A percentile compares a stretch with the other conserved stretches of the same genome.
Evolutionary conservation across 139 green algal species (phyloP).

Genomic region (Haematococcus lacustris): DNA sequence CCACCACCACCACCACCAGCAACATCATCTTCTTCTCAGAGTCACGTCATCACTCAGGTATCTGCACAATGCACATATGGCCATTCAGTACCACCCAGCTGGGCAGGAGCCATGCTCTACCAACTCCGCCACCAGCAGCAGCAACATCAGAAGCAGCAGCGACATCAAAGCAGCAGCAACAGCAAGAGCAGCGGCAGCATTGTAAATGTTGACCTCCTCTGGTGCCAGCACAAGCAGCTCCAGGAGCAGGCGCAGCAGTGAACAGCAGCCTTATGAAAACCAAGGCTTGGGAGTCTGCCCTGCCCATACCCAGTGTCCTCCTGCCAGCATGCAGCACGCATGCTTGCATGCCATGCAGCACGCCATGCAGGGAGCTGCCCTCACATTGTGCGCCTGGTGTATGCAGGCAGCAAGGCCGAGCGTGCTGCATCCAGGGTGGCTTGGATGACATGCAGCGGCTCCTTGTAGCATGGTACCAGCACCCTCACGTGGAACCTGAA

Average conservation of each 20-base stretch:
- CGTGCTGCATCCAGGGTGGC: constrained; percentile 10
- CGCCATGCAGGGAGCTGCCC: neutral
- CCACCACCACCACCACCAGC: no score
- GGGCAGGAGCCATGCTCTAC: no score
- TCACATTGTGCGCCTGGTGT: constrained; percentile 7
- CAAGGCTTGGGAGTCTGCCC: neutral
- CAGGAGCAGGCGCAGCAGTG: neutral
- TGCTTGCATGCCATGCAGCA: neutral
- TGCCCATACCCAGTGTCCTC: neutral
- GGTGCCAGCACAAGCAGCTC: neutral
- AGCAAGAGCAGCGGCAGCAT: neutral
- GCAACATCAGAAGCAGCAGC: no score
- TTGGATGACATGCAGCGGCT: constrained; percentile 8
- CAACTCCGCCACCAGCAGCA: no score
- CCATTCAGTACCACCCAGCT: neutral
- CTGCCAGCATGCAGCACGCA: neutral
- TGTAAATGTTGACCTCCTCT: neutral
- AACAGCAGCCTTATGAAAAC: neutral
- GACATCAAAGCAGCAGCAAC: no score
- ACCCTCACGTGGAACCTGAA: constrained; percentile 27
- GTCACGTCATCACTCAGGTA: no score
- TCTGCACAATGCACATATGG: neutral
- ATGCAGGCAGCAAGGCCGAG: constrained; percentile 6
- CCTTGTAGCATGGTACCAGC: constrained; percentile 33
- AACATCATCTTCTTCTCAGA: no score